phyloP scores from a whole-genome alignment of 495 filamentous ascomycete species.

The Penicillium pulvis region DNA sequence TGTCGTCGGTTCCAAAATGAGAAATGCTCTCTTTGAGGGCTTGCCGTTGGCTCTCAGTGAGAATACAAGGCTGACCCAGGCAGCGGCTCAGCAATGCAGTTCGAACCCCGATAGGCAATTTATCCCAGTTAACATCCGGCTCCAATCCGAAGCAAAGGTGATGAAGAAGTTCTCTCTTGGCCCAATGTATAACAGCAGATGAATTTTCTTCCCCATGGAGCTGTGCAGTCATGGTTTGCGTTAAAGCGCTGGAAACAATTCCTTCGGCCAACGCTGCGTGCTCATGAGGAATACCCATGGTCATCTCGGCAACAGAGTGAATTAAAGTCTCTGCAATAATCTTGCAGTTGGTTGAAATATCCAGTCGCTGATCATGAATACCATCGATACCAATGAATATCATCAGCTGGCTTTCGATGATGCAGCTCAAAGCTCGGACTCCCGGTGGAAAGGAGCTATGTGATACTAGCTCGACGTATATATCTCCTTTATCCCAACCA shows the following conservation, averaged over 20 bases:
- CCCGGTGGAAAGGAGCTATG: constrained; percentile 41
- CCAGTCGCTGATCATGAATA: constrained; percentile 37
- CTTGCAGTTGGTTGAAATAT: constrained; percentile 48
- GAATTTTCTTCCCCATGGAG: constrained; percentile 40
- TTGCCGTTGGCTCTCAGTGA: constrained; percentile 29
- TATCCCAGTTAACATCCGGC: constrained; percentile 46
- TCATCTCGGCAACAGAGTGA: constrained; percentile 52
- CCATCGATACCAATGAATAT: constrained; percentile 47
- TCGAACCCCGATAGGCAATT: constrained; percentile 38
- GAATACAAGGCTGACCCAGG: constrained; percentile 31
- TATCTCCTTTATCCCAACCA: constrained; percentile 44
- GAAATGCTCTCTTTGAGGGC: constrained; percentile 43
- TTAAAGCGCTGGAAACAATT: constrained; percentile 44
- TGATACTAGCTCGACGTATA: constrained; percentile 51
- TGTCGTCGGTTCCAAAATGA: constrained; percentile 36
- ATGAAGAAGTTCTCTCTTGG: constrained; percentile 44
- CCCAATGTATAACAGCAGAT: constrained; percentile 38
- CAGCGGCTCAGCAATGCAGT: constrained; percentile 40
- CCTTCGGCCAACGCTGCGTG: constrained; percentile 51
- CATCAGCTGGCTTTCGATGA: constrained; percentile 34
- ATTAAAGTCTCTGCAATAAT: constrained; percentile 58
- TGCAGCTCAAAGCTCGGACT: constrained; percentile 51
- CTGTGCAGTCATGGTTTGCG: constrained; percentile 40
- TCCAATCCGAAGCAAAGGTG: constrained; percentile 48
- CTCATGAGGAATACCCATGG: constrained; percentile 52